phyloP scores from a whole-genome alignment of 495 filamentous ascomycete genomes.

The Darksidea phi region DNA sequence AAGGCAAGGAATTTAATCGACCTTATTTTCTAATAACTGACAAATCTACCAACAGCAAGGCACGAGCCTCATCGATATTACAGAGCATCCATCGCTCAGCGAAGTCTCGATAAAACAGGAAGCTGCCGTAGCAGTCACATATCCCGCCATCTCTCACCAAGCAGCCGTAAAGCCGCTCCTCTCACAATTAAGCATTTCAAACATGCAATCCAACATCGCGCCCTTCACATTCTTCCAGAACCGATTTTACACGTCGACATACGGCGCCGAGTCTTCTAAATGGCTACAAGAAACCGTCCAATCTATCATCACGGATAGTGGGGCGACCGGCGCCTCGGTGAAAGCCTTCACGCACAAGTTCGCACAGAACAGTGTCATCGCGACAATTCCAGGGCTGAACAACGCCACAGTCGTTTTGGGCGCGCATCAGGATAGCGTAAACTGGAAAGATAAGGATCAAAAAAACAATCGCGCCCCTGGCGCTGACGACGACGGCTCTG shows the following conservation, averaged over 20 bases:
- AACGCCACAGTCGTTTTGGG: slow-evolving; percentile 80
- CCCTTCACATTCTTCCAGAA: slow-evolving; percentile 81
- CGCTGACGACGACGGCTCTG: slow-evolving; percentile 74
- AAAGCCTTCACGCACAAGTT: slow-evolving; percentile 76
- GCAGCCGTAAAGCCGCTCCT: slow-evolving; percentile 64
- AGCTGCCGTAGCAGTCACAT: slow-evolving; percentile 50
- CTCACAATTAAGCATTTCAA: slow-evolving; percentile 64
- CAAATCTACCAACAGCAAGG: slow-evolving; percentile 63
- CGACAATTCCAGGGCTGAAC: slow-evolving; percentile 82
- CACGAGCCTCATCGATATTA: slow-evolving; percentile 91
- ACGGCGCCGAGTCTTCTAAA: slow-evolving; percentile 80
- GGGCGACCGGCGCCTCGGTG: slow-evolving; percentile 69
- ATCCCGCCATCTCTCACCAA: slow-evolving; percentile 64
- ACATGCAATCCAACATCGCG: slow-evolving; percentile 65
- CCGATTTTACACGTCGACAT: slow-evolving; percentile 84
- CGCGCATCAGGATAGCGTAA: slow-evolving; percentile 82
- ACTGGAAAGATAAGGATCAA: slow-evolving; percentile 70
- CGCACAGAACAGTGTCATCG: slow-evolving; percentile 90
- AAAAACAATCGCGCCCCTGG: slow-evolving; percentile 74
- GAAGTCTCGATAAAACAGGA: slow-evolving; percentile 35
- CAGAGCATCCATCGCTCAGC: slow-evolving; percentile 62
- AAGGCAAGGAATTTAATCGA: slow-evolving; percentile 43
- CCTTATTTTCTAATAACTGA: background rate
- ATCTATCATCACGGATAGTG: slow-evolving; percentile 64
- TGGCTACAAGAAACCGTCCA: slow-evolving; percentile 83